Evolutionary conservation across 305 asterid species (phyloP).

Genomic region (Rubia tinctorum): DNA sequence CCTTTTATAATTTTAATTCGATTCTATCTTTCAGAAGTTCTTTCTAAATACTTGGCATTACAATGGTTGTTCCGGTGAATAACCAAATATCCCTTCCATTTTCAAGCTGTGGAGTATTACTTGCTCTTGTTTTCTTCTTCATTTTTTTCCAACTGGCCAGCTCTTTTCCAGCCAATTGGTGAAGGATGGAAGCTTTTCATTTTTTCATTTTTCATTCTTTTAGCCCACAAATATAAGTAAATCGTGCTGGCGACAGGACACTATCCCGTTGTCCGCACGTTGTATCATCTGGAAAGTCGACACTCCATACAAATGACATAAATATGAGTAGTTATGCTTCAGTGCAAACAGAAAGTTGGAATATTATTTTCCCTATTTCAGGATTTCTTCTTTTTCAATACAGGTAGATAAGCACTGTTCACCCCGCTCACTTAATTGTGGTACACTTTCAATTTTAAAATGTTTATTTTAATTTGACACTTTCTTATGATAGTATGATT

Average conservation of each 20-base stretch:
- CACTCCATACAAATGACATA: too few relatives aligned
- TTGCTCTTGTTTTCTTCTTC: not conserved
- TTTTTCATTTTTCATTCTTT: not conserved
- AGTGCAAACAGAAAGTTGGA: not conserved
- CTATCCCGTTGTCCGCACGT: conserved; percentile 1
- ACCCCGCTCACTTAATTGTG: too few relatives aligned
- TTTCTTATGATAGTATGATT: too few relatives aligned
- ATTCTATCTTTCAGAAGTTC: too few relatives aligned
- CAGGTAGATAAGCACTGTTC: too few relatives aligned
- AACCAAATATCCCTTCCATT: not conserved
- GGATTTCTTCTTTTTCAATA: too few relatives aligned
- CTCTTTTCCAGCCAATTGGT: conserved; percentile 36
- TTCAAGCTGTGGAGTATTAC: not conserved
- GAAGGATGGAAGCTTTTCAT: not conserved
- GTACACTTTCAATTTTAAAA: too few relatives aligned
- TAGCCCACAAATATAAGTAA: conserved; percentile 25
- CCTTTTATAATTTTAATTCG: too few relatives aligned
- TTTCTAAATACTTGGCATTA: too few relatives aligned
- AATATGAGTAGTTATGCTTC: too few relatives aligned
- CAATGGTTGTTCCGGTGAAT: not conserved
- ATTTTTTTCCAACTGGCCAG: conserved; percentile 29
- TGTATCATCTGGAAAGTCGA: conserved; percentile 22
- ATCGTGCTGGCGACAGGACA: conserved; percentile 23
- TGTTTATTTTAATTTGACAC: too few relatives aligned
- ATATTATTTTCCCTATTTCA: not conserved